Evolutionary conservation across 768 basidiomycete species (phyloP), one percentile per base, ranked within the genome.

Genomic region (Suillus subalutaceus): DNA sequence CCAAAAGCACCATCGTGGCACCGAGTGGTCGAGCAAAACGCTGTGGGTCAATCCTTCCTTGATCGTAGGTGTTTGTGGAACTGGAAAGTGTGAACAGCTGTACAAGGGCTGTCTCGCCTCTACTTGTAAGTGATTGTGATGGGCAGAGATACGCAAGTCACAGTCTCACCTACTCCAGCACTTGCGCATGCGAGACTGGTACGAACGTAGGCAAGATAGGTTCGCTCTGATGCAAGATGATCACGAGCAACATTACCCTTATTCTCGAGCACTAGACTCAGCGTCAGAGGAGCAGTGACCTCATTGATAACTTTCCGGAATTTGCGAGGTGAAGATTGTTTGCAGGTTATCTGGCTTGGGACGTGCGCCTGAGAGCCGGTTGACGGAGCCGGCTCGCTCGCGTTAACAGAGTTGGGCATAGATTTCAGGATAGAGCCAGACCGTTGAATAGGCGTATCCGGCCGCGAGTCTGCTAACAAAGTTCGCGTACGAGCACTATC

Each of bases 221-320:
- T 89, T 57, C 88, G 78, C 69, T 89, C 88, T 18, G 83, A 85
- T 2, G 88, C 88, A 0, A 89, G 78, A 69, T 90, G 88, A 69
- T 90, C 88, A 12, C 88, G 81, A 9, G 88, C 88, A 3, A 87
- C 86, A 68, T 84, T 88, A 10, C 88, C 88, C 26, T 81, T 81
- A 72, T 89, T 89, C 71, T 87, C 82, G 40, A 89, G 76, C 2
- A 78, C 73, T 64, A 83, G 70, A 23, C 72, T 68, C 70, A 77
- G 70, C 46, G 62, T 71, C 5, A 70, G 40, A 6, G 71, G 64
- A 15, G 64, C 55, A 0, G 62, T 63, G n/a, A 64, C 3, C 13
- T 62, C 37, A 48, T 32, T 63, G 35, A 69, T 55, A n/a, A 63
- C 12, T 20, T 64, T 48, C 1, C 62, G 32, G 1, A 66, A 40